Evolutionary conservation across 2,329 filamentous ascomycete species (phyloP), one percentile per base, ranked within the genome.

Genomic region (Pyricularia grisea): DNA sequence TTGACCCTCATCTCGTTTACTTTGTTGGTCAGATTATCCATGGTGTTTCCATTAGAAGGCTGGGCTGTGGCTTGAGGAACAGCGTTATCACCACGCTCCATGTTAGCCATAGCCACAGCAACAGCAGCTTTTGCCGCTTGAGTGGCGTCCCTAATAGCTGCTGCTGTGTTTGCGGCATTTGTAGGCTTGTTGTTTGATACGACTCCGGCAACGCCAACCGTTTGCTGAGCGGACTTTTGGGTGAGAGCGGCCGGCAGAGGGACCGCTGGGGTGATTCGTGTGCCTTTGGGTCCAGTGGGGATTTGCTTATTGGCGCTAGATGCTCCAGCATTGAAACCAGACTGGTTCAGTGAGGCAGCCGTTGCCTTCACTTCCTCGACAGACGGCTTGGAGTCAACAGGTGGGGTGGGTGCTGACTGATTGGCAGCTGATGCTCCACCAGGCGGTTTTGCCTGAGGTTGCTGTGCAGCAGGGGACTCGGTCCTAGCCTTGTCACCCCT

Each of bases 71-170:
- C 73, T 5, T 76, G 69, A 7, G 71, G 75, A n/a, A 73, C 74
- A 27, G 73, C 72, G 14, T 74, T 74, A 33, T 78, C 78, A 5
- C 79, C 79, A 36, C 75, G 73, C 67, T 81, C 78, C 3, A 94
- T 83, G 75, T 92, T 90, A 1, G 91, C 90, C 89, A 93, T 93
- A 1, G 92, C 92, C 60, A 90, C 87, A 68, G 91, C 90, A n/a
- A 93, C 91, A 10, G 91, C 91, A 33, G 90, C 91, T 73, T 88
- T 90, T 1, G 91, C 91, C 58, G 90, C 88, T 75, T 90, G 87
- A 0, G 91, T 93, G 1, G 91, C 90, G 78, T 91, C 89, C 71
- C 87, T 84, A 11, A 90, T 80, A 65, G 80, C 77, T 10, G 81
- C 76, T 12, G 80, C 80, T 75, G 76, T 77, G 2, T 76, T 72